Percentiles rank a stretch among this genome's conserved stretches.
These are phyloP conservation scores for Prosopis cineraria DNA, from an alignment of 306 rosid genomes.

Conservation along the genomic window DNA sequence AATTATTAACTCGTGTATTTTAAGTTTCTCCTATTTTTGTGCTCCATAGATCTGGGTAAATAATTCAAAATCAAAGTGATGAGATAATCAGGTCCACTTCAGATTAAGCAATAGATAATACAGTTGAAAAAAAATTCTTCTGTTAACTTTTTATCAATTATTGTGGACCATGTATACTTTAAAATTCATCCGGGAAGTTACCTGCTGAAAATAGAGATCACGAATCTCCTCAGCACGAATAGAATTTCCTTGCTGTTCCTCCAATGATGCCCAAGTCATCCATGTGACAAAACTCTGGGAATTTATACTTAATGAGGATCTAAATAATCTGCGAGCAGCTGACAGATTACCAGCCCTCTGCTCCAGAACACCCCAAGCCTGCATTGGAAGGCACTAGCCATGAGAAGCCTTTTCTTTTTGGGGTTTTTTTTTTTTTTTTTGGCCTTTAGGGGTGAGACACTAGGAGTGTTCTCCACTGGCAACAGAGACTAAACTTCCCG, in stretches of 20 bases:
- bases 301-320: conserved; percentile 78
- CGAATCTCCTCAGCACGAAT: conserved; percentile 94
- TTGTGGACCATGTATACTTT: neutral
- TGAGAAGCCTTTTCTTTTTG: neutral
- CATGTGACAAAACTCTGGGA: conserved; percentile 96
- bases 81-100: neutral
- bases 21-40: neutral
- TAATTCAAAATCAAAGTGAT: neutral
- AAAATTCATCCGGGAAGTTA: conserved; percentile 14
- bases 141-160: neutral
- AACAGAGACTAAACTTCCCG: neutral
- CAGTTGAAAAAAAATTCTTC: neutral
- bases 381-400: conserved; percentile 21
- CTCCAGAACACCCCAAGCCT: conserved; percentile 99
- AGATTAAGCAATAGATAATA: neutral
- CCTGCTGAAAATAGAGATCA: conserved; percentile 92
- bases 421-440: too few relatives aligned
- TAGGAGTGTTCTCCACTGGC: neutral
- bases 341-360: conserved; percentile 77
- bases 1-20: neutral
- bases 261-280: conserved; percentile 98
- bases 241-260: conserved; percentile 91
- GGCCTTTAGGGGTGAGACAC: neutral
- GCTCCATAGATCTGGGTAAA: neutral
- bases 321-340: conserved; percentile 80